Conservation (phyloP, 371 early-diverging fungal genomes). For the Gilbertella persicaria region DNA sequence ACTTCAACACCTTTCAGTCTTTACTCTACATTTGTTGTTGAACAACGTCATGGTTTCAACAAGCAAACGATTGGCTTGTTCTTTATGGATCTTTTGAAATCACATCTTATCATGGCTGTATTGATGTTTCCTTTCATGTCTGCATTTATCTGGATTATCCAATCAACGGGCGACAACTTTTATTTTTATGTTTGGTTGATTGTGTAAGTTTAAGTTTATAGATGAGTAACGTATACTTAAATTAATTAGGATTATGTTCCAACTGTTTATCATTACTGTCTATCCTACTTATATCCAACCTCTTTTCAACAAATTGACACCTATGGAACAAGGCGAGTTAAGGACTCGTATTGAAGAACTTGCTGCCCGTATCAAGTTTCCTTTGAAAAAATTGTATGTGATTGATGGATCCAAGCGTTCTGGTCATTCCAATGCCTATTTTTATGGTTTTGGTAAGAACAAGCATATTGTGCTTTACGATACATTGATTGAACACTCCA, state of each 20-base stretch:
- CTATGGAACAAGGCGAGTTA: slow-evolving; percentile 87
- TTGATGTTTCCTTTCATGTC: slow-evolving; percentile 83
- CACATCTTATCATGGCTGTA: slow-evolving; percentile 62
- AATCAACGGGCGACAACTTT: slow-evolving; percentile 83
- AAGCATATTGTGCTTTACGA: slow-evolving; percentile 98
- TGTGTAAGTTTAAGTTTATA: slow-evolving; percentile 59
- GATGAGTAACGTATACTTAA: neutral
- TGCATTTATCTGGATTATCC: slow-evolving; percentile 83
- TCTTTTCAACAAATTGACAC: slow-evolving; percentile 95
- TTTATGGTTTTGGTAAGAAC: slow-evolving; percentile 94
- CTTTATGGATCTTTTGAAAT: slow-evolving; percentile 83
- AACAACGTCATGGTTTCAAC: slow-evolving; percentile 96
- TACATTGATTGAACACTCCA: slow-evolving; percentile 88
- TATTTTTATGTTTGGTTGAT: slow-evolving; percentile 89
- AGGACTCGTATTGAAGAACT: slow-evolving; percentile 84
- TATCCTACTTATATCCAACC: slow-evolving; percentile 98
- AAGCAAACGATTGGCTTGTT: slow-evolving; percentile 88
- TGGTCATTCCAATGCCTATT: slow-evolving; percentile 97
- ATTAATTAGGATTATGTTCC: slow-evolving; percentile 84
- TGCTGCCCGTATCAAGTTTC: slow-evolving; percentile 87
- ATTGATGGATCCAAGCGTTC: slow-evolving; percentile 97
- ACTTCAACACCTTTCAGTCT: slow-evolving; percentile 81
- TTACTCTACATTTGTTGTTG: slow-evolving; percentile 94
- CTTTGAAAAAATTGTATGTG: slow-evolving; percentile 92
- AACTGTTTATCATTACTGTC: slow-evolving; percentile 86